Evolutionary conservation across 805 yeast genomes (phyloP).

Genomic region (Saccharomycopsis lassenensis): DNA sequence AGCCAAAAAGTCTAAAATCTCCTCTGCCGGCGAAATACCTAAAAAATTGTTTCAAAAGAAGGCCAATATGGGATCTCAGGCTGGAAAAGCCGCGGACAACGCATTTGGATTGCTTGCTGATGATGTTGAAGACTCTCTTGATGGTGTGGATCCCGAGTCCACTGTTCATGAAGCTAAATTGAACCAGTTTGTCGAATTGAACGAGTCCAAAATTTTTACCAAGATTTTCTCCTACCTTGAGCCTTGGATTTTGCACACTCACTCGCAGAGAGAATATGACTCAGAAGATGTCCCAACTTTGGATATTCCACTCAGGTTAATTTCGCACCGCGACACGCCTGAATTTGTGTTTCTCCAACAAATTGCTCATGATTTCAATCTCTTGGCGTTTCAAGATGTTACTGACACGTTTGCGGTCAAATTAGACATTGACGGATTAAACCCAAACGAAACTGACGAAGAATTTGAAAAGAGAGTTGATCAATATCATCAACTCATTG

Average conservation of each 20-base stretch:
- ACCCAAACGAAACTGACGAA: conserved; percentile 56
- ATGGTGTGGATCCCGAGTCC: not conserved
- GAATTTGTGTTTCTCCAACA: conserved; percentile 46
- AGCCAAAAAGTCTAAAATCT: conserved; percentile 25
- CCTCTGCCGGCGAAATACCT: conserved; percentile 22
- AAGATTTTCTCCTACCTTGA: conserved; percentile 23
- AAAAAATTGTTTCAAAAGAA: conserved; percentile 27
- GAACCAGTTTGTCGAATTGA: conserved; percentile 9
- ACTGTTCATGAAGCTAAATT: conserved; percentile 3
- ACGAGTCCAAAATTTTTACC: conserved; percentile 5
- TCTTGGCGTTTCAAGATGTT: conserved; percentile 44
- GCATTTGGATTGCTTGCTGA: conserved; percentile 18
- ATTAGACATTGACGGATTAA: conserved; percentile 60
- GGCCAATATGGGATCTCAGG: conserved; percentile 8
- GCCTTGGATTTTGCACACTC: conserved; percentile 34
- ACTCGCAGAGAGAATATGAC: conserved; percentile 19
- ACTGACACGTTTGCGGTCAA: conserved; percentile 14
- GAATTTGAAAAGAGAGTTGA: conserved; percentile 44
- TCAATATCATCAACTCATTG: conserved; percentile 42
- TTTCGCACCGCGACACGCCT: conserved; percentile 28
- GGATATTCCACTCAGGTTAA: conserved; percentile 36
- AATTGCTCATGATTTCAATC: conserved; percentile 56
- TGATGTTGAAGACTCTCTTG: conserved; percentile 7
- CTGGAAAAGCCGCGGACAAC: conserved; percentile 1
- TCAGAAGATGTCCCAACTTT: conserved; percentile 32